phyloP scores from a whole-genome alignment of 805 yeast genomes.

The Wickerhamiella slavikovae region DNA sequence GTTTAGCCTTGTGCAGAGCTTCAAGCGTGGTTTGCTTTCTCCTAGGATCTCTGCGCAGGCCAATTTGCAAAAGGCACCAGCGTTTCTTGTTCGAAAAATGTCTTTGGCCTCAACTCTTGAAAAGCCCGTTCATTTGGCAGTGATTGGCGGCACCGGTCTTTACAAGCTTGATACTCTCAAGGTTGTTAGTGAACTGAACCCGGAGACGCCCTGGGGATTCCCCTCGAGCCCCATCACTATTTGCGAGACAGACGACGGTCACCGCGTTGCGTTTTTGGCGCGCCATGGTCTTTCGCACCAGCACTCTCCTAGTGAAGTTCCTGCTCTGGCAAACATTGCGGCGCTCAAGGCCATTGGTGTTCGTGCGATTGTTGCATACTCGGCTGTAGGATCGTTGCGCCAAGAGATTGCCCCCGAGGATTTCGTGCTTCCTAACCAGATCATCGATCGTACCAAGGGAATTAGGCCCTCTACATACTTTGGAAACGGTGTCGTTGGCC shows the following conservation, averaged over 20 bases:
- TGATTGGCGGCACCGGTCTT: slow-evolving; percentile 97
- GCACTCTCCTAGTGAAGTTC: slow-evolving; percentile 78
- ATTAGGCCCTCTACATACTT: slow-evolving; percentile 77
- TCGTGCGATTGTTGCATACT: slow-evolving; percentile 71
- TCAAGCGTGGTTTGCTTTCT: too few species aligned
- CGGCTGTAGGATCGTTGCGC: slow-evolving; percentile 91
- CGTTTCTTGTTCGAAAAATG: too few species aligned
- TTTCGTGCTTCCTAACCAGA: slow-evolving; percentile 89
- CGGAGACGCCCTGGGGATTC: slow-evolving; percentile 92
- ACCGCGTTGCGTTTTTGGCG: slow-evolving; percentile 82
- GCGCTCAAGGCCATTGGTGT: slow-evolving; percentile 81
- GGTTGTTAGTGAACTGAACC: slow-evolving; percentile 65
- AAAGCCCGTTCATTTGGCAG: slow-evolving; percentile 52
- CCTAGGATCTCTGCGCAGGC: too few species aligned
- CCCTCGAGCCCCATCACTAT: slow-evolving; percentile 90
- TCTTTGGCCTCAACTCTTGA: slow-evolving; percentile 3
- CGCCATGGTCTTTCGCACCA: slow-evolving; percentile 89
- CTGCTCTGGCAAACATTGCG: slow-evolving; percentile 85
- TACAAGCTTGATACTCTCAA: slow-evolving; percentile 65
- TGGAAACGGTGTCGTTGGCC: slow-evolving; percentile 87
- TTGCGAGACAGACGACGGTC: slow-evolving; percentile 53
- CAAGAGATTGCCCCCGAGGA: slow-evolving; percentile 82
- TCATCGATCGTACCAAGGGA: slow-evolving; percentile 94
- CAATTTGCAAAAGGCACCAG: too few species aligned
- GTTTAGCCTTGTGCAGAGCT: too few species aligned